These are phyloP conservation scores for Colletotrichum sojae DNA, from an alignment of 2,329 filamentous ascomycete species.

Conservation along the genomic window DNA sequence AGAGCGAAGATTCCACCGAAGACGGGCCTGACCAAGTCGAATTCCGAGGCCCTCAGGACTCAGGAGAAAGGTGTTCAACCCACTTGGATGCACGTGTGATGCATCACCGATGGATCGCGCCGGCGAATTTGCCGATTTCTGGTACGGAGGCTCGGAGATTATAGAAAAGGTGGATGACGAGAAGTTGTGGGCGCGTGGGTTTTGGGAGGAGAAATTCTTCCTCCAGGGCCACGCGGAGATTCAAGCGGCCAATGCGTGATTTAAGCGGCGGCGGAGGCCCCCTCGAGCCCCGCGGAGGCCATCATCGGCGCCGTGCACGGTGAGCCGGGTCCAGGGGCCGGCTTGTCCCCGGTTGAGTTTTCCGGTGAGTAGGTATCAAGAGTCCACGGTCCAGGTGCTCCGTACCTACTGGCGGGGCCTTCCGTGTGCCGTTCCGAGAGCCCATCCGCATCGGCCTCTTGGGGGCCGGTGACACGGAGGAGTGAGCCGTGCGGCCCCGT, in stretches of 20 bases:
- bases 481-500: too few relatives aligned
- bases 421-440: too few relatives aligned
- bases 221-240: too few relatives aligned
- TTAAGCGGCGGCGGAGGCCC: too few relatives aligned
- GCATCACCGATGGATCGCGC: background rate
- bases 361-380: too few relatives aligned
- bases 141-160: constrained; percentile 4
- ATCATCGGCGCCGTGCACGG: constrained; percentile 9
- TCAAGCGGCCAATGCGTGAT: background rate
- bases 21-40: too few relatives aligned
- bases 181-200: constrained; percentile 15
- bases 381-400: background rate
- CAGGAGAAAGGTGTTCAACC: background rate
- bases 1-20: too few relatives aligned
- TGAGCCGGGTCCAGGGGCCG: background rate
- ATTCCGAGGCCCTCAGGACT: background rate
- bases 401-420: too few relatives aligned
- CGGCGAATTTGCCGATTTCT: constrained; percentile 1
- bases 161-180: constrained; percentile 12
- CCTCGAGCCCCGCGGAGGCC: constrained; percentile 2
- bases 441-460: too few relatives aligned
- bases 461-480: too few relatives aligned
- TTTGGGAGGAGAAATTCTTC: background rate
- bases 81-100: background rate
- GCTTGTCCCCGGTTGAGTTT: background rate